Base-by-base conservation (phyloP, 2,329 filamentous ascomycete genomes). In the Fusarium xyrophilum region DNA sequence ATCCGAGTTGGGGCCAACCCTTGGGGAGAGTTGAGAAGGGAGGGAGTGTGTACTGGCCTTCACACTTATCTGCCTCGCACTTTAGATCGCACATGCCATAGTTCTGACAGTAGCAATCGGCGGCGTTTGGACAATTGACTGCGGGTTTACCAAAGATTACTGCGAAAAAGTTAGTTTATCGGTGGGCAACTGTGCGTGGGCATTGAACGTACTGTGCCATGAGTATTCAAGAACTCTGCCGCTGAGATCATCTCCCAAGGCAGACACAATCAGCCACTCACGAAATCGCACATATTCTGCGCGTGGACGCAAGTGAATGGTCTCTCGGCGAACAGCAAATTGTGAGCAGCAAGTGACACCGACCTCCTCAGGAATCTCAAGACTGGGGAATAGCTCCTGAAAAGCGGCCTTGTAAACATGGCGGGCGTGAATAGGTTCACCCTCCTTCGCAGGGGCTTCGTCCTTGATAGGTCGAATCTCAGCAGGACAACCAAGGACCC, bases 91-190 rank as follows among this genome's bases (percentile, higher is more conserved):
- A 92, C 28, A 89, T 70, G 1, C 89, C 89, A 70, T 88, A 92
- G 19, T 87, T 82, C 40, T 88, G 86, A 77, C 89, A 91, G 75
- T 91, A 91, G 74, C 89, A 91, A 12, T 86, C 84, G 46, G 81
- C 77, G 2, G 87, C 87, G 21, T 80, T 79, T 0, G 89, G 89
- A 68, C 89, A 92, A 69, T 89, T 83, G 2, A 89, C 82, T 10
- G 83, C 75, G 27, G 83, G 77, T 67, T 86, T 85, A 55, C 85
- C 85, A 69, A 88, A 89, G 14, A 88, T 86, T 65, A 88, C 85
- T 87, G 50, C 7, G 48, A 46, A n/a, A 33, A 32, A 21, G 12
- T 75, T 38, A 75, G 72, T 36, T 35, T 58, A 13, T 38, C 9
- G 3, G 23, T 2, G 17, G 21, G 25, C 9, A 14, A 23, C 4